phyloP scores from a whole-genome alignment of 2,329 filamentous ascomycete genomes.

The Cercospora zeae-maydis region DNA sequence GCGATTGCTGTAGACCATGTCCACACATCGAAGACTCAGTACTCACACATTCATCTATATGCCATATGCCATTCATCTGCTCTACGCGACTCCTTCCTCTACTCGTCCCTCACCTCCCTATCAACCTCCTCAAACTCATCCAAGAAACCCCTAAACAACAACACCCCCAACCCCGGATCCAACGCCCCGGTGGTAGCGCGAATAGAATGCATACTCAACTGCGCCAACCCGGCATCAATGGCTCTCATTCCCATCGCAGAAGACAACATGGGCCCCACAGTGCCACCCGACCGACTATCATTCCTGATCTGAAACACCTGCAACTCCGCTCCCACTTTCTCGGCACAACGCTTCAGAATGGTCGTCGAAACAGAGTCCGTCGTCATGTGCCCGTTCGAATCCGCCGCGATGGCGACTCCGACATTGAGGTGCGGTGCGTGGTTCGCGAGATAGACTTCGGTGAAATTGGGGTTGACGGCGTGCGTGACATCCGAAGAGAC shows the following conservation, averaged over 20 bases:
- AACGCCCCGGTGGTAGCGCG: constrained; percentile 80
- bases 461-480: constrained; percentile 92
- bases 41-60: background rate
- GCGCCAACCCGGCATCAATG: constrained; percentile 84
- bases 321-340: constrained; percentile 65
- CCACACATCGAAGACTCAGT: background rate
- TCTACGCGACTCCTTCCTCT: background rate
- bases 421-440: constrained; percentile 87
- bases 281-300: constrained; percentile 83
- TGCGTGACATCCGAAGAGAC: constrained; percentile 91
- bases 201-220: constrained; percentile 92
- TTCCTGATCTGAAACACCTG: constrained; percentile 96
- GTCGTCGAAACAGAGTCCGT: constrained; percentile 84
- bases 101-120: constrained; percentile 60
- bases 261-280: constrained; percentile 88
- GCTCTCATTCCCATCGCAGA: constrained; percentile 75
- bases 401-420: constrained; percentile 73
- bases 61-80: background rate
- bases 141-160: constrained; percentile 85
- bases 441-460: constrained; percentile 73
- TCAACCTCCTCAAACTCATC: constrained; percentile 84
- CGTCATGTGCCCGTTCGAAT: constrained; percentile 94
- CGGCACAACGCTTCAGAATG: constrained; percentile 73
- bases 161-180: constrained; percentile 83
- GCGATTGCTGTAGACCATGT: background rate